phyloP scores from a whole-genome alignment of 2,329 filamentous ascomycete genomes.

The Colletotrichum chrysophilum region DNA sequence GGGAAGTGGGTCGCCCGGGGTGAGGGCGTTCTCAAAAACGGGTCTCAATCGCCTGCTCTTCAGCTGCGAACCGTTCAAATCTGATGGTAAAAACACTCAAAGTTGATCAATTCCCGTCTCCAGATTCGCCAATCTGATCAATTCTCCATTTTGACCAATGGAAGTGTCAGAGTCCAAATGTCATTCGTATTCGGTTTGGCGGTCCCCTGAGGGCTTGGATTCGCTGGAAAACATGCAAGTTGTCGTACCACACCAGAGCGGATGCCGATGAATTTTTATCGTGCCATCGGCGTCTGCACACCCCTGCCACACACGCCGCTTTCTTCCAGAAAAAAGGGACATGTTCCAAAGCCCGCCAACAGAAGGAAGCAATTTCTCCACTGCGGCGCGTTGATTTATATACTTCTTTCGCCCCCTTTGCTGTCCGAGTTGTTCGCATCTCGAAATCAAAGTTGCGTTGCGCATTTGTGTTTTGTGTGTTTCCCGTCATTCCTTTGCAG shows the following conservation, averaged over 20 bases:
- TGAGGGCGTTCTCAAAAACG: background rate
- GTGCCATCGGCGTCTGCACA: slow-evolving; percentile 16
- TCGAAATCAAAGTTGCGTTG: background rate
- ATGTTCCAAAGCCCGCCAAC: slow-evolving; percentile 15
- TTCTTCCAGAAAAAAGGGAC: background rate
- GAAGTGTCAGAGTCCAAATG: background rate
- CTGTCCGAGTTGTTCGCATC: background rate
- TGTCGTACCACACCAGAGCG: slow-evolving; percentile 14
- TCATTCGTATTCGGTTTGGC: slow-evolving; percentile 14
- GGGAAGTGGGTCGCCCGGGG: slow-evolving; percentile 19
- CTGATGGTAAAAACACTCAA: background rate
- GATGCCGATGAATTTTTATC: slow-evolving; percentile 16
- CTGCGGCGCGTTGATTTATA: background rate
- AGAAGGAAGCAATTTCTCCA: background rate
- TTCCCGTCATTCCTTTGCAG: background rate
- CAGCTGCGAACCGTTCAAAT: background rate
- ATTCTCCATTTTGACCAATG: background rate
- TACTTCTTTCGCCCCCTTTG: background rate
- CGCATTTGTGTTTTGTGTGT: background rate
- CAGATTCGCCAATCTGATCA: slow-evolving; percentile 10
- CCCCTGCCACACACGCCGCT: background rate
- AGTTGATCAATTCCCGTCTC: background rate
- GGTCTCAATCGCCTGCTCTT: background rate
- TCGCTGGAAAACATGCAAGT: slow-evolving; percentile 1
- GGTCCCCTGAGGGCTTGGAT: background rate